Evolutionary conservation across 805 yeast genomes (phyloP).

Genomic region (Middelhovenomyces tepae): DNA sequence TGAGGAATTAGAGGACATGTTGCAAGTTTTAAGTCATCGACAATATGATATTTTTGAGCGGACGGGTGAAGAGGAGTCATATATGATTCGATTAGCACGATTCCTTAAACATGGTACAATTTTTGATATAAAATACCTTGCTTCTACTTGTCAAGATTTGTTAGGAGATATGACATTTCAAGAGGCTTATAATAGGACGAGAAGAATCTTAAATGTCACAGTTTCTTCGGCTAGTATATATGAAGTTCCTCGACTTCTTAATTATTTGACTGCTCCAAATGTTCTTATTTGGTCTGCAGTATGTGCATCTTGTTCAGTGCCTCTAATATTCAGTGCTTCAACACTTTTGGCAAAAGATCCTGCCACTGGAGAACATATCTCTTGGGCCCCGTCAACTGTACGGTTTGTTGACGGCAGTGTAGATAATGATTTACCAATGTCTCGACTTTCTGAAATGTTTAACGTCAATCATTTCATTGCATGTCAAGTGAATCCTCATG

Average conservation of each 20-base stretch:
- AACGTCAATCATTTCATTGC: slow-evolving; percentile 96
- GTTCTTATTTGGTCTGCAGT: slow-evolving; percentile 88
- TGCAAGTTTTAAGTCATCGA: slow-evolving; percentile 41
- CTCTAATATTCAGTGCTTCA: slow-evolving; percentile 65
- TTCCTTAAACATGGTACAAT: slow-evolving; percentile 82
- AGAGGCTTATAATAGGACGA: slow-evolving; percentile 91
- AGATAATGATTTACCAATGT: slow-evolving; percentile 85
- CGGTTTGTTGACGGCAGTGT: slow-evolving; percentile 95
- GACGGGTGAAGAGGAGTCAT: slow-evolving; percentile 43
- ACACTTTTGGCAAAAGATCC: slow-evolving; percentile 64
- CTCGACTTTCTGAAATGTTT: slow-evolving; percentile 90
- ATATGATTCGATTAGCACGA: slow-evolving; percentile 43
- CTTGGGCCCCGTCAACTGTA: slow-evolving; percentile 63
- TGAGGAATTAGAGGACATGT: slow-evolving; percentile 43
- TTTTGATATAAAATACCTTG: slow-evolving; percentile 68
- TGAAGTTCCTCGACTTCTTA: slow-evolving; percentile 82
- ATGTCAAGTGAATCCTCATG: slow-evolving; percentile 95
- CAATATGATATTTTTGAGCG: slow-evolving; percentile 53
- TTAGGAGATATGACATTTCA: slow-evolving; percentile 87
- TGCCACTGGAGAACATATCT: slow-evolving; percentile 58
- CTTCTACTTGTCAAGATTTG: slow-evolving; percentile 63
- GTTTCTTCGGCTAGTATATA: slow-evolving; percentile 87
- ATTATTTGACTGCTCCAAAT: slow-evolving; percentile 90
- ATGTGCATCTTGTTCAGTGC: slow-evolving; percentile 88
- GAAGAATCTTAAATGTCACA: slow-evolving; percentile 85